Evolutionary conservation across 2,329 filamentous ascomycete species (phyloP).

Genomic region (Basipetospora chlamydospora): DNA sequence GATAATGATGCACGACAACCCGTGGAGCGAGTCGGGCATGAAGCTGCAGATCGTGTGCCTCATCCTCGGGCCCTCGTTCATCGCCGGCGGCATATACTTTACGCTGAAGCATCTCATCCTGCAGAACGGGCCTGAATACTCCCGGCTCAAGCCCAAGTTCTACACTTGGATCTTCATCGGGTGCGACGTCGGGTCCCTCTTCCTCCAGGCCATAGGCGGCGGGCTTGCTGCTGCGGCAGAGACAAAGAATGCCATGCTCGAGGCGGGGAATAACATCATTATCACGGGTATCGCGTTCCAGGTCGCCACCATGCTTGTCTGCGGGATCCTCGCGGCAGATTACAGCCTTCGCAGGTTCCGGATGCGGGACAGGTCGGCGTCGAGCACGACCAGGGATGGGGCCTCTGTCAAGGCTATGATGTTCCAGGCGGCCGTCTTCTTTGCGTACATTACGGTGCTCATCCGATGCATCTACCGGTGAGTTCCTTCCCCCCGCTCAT

Average conservation of each 20-base stretch:
- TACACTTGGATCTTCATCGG: slow-evolving; percentile 37
- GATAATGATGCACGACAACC: slow-evolving; percentile 38
- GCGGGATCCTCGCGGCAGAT: slow-evolving; percentile 33
- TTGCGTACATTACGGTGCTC: slow-evolving; percentile 1
- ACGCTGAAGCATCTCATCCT: slow-evolving; percentile 36
- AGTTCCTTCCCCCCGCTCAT: too few species aligned
- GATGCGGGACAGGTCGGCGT: background rate
- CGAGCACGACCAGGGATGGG: background rate
- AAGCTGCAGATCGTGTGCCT: slow-evolving; percentile 45
- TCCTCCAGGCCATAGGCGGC: slow-evolving; percentile 36
- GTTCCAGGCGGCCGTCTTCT: slow-evolving; percentile 1
- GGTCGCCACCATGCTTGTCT: slow-evolving; percentile 40
- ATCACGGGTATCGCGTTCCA: slow-evolving; percentile 48
- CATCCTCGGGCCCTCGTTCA: slow-evolving; percentile 50
- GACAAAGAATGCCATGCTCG: slow-evolving; percentile 27
- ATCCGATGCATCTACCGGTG: slow-evolving; percentile 4
- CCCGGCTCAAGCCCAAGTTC: slow-evolving; percentile 27
- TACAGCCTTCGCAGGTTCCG: slow-evolving; percentile 1
- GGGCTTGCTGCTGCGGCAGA: slow-evolving; percentile 26
- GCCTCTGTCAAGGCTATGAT: background rate
- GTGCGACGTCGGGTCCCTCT: slow-evolving; percentile 34
- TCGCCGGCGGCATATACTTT: slow-evolving; percentile 49
- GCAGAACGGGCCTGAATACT: slow-evolving; percentile 31
- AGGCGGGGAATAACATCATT: slow-evolving; percentile 46
- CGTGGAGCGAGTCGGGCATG: slow-evolving; percentile 32